Conservation (phyloP, 2,329 filamentous ascomycete species). For the Fusarium marasasianum region DNA sequence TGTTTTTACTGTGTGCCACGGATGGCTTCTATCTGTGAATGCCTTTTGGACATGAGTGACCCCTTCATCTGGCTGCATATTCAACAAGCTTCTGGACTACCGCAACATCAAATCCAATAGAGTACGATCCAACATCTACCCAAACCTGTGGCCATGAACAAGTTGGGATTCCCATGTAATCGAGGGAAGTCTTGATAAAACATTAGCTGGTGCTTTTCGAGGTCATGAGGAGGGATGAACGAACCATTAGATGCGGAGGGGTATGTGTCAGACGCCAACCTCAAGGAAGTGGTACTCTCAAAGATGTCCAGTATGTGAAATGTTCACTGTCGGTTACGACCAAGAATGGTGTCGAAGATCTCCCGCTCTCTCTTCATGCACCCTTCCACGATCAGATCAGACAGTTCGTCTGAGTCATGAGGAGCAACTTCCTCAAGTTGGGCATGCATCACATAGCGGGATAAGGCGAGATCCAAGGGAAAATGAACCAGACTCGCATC, state of each 20-base stretch:
- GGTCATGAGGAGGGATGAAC: not conserved
- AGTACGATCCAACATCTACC: too few species aligned
- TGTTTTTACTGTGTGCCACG: not conserved
- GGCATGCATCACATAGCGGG: rapidly evolving
- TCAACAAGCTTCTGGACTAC: not conserved
- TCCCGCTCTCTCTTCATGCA: not conserved
- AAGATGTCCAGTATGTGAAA: not conserved
- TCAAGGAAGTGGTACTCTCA: rapidly evolving
- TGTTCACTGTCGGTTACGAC: not conserved
- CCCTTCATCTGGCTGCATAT: too few species aligned
- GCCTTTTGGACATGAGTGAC: too few species aligned
- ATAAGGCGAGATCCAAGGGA: not conserved
- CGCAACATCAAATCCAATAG: too few species aligned
- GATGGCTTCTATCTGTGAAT: too few species aligned
- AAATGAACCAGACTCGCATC: not conserved
- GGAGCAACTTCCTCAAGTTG: not conserved
- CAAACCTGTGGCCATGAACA: too few species aligned
- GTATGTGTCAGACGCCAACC: not conserved
- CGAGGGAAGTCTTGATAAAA: too few species aligned
- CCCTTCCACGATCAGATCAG: not conserved
- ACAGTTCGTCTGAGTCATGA: not conserved
- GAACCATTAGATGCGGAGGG: rapidly evolving
- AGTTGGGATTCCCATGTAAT: too few species aligned
- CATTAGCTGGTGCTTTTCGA: too few species aligned
- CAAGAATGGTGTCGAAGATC: not conserved